phyloP scores from a whole-genome alignment of 1,284 basidiomycete species.

The Fomitopsis betulina region DNA sequence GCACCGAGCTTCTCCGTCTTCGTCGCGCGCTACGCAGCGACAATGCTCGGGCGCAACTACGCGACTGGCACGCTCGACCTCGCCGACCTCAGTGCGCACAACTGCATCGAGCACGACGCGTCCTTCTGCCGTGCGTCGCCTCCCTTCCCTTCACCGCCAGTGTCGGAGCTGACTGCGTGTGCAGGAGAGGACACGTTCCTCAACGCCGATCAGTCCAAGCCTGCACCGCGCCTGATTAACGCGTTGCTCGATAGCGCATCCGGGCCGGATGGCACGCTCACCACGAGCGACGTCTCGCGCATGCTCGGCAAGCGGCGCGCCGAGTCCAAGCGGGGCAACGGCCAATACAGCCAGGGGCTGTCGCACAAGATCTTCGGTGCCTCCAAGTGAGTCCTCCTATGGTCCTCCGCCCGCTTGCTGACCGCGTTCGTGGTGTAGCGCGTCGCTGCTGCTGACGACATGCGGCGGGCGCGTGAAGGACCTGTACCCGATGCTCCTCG shows the following conservation, averaged over 20 bases:
- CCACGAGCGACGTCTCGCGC: conserved; percentile 49
- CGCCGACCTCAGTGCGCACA: conserved; percentile 61
- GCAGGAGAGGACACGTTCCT: conserved; percentile 55
- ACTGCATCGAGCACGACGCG: conserved; percentile 76
- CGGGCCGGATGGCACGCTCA: conserved; percentile 45
- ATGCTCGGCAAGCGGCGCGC: conserved; percentile 53
- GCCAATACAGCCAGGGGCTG: conserved; percentile 43
- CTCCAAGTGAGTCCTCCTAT: conserved; percentile 42
- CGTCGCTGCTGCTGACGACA: conserved; percentile 54
- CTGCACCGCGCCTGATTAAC: conserved; percentile 44
- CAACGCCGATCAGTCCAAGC: conserved; percentile 47
- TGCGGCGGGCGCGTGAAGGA: conserved; percentile 61
- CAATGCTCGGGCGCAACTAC: conserved; percentile 53
- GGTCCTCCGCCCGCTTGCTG: neutral
- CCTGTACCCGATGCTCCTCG: conserved; percentile 47
- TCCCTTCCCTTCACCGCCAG: neutral
- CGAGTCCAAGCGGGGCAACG: conserved; percentile 47
- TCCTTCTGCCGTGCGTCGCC: conserved; percentile 53
- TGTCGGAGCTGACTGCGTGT: neutral
- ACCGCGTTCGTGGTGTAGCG: conserved; percentile 27
- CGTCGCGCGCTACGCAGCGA: conserved; percentile 54
- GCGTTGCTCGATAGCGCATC: conserved; percentile 54
- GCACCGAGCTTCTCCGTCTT: conserved; percentile 60
- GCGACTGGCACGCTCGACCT: conserved; percentile 56
- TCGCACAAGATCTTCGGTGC: conserved; percentile 60